Conservation (phyloP, 2,329 filamentous ascomycete genomes). For the Scopulariopsis brevicaulis region DNA sequence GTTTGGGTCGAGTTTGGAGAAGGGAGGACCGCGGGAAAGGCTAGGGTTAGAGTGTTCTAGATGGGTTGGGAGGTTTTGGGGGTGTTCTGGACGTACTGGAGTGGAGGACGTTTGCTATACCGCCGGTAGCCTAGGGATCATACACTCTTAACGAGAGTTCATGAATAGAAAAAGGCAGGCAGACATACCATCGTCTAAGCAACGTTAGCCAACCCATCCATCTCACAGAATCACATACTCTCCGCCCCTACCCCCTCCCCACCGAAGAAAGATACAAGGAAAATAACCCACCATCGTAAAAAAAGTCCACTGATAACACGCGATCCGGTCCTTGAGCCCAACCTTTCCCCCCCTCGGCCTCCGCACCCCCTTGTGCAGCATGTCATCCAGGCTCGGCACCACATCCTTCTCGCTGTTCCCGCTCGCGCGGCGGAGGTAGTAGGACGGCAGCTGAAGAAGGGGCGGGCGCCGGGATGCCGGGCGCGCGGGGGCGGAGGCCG, state of each 20-base stretch:
- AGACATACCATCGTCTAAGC: conserved; percentile 4
- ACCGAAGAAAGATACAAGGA: not conserved
- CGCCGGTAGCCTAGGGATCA: conserved; percentile 37
- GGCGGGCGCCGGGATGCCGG: not conserved
- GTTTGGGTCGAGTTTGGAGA: not conserved
- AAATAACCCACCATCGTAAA: conserved; percentile 45
- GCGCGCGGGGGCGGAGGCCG: not conserved
- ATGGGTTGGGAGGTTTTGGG: not conserved
- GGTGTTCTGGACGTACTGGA: conserved; percentile 28
- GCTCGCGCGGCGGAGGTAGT: not conserved
- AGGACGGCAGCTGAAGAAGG: not conserved
- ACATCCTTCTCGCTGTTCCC: not conserved
- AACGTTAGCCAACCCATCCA: not conserved
- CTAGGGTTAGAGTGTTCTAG: not conserved
- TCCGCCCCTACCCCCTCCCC: not conserved
- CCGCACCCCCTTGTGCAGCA: conserved; percentile 20
- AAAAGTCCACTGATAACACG: conserved; percentile 59
- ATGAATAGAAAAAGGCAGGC: not conserved
- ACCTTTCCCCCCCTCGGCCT: conserved; percentile 17
- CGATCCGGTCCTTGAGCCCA: conserved; percentile 36
- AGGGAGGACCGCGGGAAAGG: not conserved
- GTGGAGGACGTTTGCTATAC: conserved; percentile 42
- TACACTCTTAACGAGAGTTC: not conserved
- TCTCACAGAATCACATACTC: not conserved
- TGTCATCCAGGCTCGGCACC: conserved; percentile 17